These are phyloP conservation scores for Teratosphaeria pseudoeucalypti DNA, from an alignment of 2,329 filamentous ascomycete species.

Conservation along the genomic window DNA sequence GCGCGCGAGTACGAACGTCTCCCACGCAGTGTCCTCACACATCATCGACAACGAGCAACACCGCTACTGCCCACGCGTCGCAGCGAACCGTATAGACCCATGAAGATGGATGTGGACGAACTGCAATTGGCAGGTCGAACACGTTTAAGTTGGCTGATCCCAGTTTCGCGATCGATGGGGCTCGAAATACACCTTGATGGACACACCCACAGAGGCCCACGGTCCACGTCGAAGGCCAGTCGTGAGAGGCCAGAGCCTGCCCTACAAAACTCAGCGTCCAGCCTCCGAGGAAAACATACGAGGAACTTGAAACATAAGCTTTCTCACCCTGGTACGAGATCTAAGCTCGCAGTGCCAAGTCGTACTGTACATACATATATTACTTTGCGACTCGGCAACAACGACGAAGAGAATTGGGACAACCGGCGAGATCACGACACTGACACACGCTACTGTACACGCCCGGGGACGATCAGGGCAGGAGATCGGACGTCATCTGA, in stretches of 20 bases:
- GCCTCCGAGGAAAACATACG: neutral
- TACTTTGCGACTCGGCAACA: neutral
- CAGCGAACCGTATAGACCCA: neutral
- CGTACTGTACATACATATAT: neutral
- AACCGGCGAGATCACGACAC: neutral
- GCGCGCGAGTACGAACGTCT: neutral
- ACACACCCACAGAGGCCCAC: neutral
- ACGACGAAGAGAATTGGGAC: neutral
- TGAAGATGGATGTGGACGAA: neutral
- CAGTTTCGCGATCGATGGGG: neutral
- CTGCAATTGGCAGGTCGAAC: neutral
- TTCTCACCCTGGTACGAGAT: neutral
- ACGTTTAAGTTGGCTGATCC: neutral
- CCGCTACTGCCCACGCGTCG: neutral
- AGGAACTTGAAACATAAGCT: neutral
- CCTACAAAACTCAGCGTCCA: neutral
- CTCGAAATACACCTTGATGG: neutral
- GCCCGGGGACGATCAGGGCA: neutral
- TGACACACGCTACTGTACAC: neutral
- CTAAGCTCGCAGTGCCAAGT: neutral
- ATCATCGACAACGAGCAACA: neutral
- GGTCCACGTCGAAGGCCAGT: too few relatives aligned
- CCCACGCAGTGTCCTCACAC: neutral
- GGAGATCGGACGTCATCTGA: neutral
- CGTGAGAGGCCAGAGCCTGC: neutral